Evolutionary conservation across 371 early-diverging fungal genomes (phyloP).

Genomic region (Mucor saturninus): DNA sequence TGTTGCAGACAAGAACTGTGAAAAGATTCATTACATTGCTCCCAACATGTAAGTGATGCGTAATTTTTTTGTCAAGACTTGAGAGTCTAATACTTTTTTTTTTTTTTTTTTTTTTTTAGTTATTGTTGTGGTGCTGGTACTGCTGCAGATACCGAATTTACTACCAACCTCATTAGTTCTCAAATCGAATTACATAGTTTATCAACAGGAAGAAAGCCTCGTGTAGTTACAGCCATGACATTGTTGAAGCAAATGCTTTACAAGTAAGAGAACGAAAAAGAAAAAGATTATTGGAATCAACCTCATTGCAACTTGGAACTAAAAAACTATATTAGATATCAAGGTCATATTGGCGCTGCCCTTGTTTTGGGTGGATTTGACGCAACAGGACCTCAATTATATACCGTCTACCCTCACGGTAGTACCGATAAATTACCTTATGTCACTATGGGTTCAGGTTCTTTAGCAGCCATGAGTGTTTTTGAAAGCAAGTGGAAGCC

Average conservation of each 20-base stretch:
- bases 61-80: not conserved
- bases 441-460: conserved; percentile 98
- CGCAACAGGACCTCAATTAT: conserved; percentile 90
- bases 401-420: conserved; percentile 97
- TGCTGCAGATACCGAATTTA: conserved; percentile 98
- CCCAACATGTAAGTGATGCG: conserved; percentile 85
- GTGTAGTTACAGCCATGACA: conserved; percentile 95
- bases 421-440: conserved; percentile 95
- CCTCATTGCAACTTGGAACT: not conserved
- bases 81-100: not conserved
- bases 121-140: conserved; percentile 99
- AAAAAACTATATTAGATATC: conserved; percentile 66
- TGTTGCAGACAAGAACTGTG: conserved; percentile 99
- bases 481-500: conserved; percentile 92
- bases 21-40: conserved; percentile 98
- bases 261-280: conserved; percentile 54
- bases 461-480: conserved; percentile 97
- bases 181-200: conserved; percentile 94
- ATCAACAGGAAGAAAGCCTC: conserved; percentile 86
- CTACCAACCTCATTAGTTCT: conserved; percentile 92
- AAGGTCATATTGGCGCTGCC: conserved; percentile 98
- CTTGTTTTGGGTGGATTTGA: conserved; percentile 98
- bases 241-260: conserved; percentile 96
- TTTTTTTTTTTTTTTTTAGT: conserved; percentile 21
- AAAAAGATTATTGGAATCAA: not conserved